These are phyloP conservation scores for Intubia oerlemansii DNA, from an alignment of 2,329 filamentous ascomycete species.

Conservation along the genomic window DNA sequence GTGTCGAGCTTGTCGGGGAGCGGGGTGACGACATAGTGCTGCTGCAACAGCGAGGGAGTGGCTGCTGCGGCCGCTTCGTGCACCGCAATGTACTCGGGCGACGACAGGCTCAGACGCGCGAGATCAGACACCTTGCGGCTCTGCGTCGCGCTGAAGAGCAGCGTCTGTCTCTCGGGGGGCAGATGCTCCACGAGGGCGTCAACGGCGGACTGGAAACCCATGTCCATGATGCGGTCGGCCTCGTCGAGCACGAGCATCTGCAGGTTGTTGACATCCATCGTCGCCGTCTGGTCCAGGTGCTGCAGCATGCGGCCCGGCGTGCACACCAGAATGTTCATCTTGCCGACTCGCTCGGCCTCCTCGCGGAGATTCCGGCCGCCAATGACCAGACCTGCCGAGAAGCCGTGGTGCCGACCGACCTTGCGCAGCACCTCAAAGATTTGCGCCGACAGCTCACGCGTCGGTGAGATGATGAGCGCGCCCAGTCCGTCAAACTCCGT, in stretches of 20 bases:
- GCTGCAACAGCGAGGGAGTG: slow-evolving; percentile 67
- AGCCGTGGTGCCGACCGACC: slow-evolving; percentile 69
- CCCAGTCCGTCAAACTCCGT: slow-evolving; percentile 80
- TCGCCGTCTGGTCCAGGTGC: slow-evolving; percentile 82
- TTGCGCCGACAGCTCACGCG: slow-evolving; percentile 84
- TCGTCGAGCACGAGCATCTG: slow-evolving; percentile 90
- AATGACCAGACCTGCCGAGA: slow-evolving; percentile 84
- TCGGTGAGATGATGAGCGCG: slow-evolving; percentile 82
- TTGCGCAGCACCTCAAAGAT: slow-evolving; percentile 90
- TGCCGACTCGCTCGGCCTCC: slow-evolving; percentile 59
- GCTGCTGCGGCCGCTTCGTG: slow-evolving; percentile 64
- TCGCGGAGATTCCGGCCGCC: slow-evolving; percentile 82
- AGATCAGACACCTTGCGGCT: slow-evolving; percentile 87
- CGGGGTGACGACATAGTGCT: slow-evolving; percentile 77
- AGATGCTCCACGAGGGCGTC: slow-evolving; percentile 88
- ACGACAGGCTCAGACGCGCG: slow-evolving; percentile 65
- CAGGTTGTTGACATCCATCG: slow-evolving; percentile 74
- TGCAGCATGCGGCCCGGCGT: slow-evolving; percentile 91
- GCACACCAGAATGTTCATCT: slow-evolving; percentile 95
- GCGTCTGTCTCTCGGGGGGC: slow-evolving; percentile 65
- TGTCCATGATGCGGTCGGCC: slow-evolving; percentile 90
- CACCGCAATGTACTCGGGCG: slow-evolving; percentile 88
- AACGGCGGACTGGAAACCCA: slow-evolving; percentile 81
- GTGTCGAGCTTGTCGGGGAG: slow-evolving; percentile 79
- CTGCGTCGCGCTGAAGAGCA: slow-evolving; percentile 92